phyloP scores from a whole-genome alignment of 129 eudicot genomes.

The Smallanthus sonchifolius region DNA sequence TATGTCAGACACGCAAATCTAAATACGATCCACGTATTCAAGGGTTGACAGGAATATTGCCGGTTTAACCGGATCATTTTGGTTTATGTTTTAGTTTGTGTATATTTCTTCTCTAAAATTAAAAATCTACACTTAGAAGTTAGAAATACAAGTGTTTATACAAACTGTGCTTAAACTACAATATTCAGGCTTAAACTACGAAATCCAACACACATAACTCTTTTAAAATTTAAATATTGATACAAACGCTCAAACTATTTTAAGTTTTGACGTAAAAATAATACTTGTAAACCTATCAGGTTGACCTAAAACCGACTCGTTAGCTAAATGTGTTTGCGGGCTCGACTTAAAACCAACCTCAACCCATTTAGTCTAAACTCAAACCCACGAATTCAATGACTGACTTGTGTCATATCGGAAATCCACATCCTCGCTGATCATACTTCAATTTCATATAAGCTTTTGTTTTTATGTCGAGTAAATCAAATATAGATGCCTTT shows the following conservation, averaged over 20 bases:
- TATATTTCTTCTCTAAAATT: too few relatives aligned
- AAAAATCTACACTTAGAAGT: too few relatives aligned
- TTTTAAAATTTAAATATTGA: too few relatives aligned
- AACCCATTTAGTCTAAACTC: background rate
- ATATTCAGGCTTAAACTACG: too few relatives aligned
- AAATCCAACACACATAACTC: background rate
- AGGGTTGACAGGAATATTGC: too few relatives aligned
- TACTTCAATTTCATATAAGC: background rate
- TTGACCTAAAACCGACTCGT: background rate
- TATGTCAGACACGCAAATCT: background rate
- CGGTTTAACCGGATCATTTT: too few relatives aligned
- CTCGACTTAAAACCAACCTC: background rate
- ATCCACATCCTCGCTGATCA: background rate
- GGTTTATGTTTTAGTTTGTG: too few relatives aligned
- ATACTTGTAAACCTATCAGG: background rate
- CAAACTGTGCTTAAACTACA: too few relatives aligned
- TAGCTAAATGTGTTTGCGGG: background rate
- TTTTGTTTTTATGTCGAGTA: background rate
- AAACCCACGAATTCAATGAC: background rate
- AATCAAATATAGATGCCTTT: background rate
- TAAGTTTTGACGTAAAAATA: background rate
- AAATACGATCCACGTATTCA: too few relatives aligned
- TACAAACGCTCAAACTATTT: too few relatives aligned
- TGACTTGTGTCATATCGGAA: background rate
- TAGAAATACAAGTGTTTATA: too few relatives aligned